These are phyloP conservation scores for Castanopsis chinensis DNA, from an alignment of 306 rosid species.

Conservation along the genomic window DNA sequence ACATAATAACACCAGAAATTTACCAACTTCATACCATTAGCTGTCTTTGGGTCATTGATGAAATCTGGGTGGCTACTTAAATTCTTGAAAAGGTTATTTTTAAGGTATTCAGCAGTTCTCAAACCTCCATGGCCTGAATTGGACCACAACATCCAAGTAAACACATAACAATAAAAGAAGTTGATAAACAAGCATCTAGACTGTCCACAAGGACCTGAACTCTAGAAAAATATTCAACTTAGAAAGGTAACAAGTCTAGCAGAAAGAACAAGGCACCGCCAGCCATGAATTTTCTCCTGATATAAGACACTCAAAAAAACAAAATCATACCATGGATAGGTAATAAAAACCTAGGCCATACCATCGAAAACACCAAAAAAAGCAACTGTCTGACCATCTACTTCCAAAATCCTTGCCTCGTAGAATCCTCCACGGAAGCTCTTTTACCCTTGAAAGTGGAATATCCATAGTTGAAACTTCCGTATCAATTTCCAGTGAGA, in stretches of 20 bases:
- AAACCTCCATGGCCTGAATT: slow-evolving; percentile 85
- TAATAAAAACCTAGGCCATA: slow-evolving; percentile 29
- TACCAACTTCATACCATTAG: slow-evolving; percentile 54
- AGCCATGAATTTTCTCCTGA: neutral
- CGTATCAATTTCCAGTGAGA: slow-evolving; percentile 55
- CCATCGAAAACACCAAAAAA: slow-evolving; percentile 96
- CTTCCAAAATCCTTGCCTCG: slow-evolving; percentile 69
- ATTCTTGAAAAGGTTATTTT: slow-evolving; percentile 72
- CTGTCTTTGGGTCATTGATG: slow-evolving; percentile 73
- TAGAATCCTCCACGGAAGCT: slow-evolving; percentile 91
- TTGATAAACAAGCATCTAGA: slow-evolving; percentile 10
- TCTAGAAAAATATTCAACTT: neutral
- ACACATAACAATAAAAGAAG: slow-evolving; percentile 5
- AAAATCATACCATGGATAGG: slow-evolving; percentile 10
- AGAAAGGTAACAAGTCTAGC: neutral
- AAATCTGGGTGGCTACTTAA: slow-evolving; percentile 75
- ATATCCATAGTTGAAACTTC: slow-evolving; percentile 85
- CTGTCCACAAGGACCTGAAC: neutral
- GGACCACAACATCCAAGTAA: slow-evolving; percentile 8
- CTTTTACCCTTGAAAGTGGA: slow-evolving; percentile 91
- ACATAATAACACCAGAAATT: neutral
- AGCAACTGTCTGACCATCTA: slow-evolving; percentile 84
- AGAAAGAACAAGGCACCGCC: slow-evolving; percentile 5
- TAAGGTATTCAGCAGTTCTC: slow-evolving; percentile 79
- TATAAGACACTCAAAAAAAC: neutral